Base-by-base conservation (phyloP, 495 filamentous ascomycete species). In the Neurospora sp. region DNA sequence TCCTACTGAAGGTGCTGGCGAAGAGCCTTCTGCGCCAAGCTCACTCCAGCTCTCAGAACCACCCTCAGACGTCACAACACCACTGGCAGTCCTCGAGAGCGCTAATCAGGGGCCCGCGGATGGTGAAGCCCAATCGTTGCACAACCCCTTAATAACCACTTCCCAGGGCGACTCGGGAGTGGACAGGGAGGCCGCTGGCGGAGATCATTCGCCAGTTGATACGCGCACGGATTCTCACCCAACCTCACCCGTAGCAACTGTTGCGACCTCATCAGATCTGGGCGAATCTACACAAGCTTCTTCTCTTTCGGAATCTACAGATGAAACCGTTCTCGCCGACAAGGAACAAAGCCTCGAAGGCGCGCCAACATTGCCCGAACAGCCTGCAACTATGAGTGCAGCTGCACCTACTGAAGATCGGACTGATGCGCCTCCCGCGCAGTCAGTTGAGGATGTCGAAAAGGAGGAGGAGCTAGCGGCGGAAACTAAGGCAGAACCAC, bases 211-310 rank as follows among this genome's bases (percentile, higher is more conserved):
- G 2, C 81, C 81, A 37, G 77, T 79, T 31, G 80, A 83, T 69
- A 80, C 76, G 5, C 78, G 74, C 23, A 77, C 78, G n/a, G 85
- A 89, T 76, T 88, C 87, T 10, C 84, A 84, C 75, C 84, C 86
- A 3, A 76, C 84, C 27, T 88, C 86, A 31, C 86, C 87, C 4
- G 73, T 82, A 39, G 84, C 80, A 48, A 77, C 78, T 23, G 74
- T 82, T 39, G 84, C 80, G 46, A 77, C 78, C 18, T 82, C 78
- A 20, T 87, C 85, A 6, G 87, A 88, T 71, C 79, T 84, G 74
- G 84, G 85, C 8, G 83, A 83, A 72, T 88, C 85, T 10, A 89
- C 87, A 10, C 84, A 83, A 72, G 86, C 87, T 23, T 89, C 87
- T 1, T 89, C 87, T 0, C 72, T 88, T 8, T 88, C 86, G 18